Evolutionary conservation across 805 yeast genomes (phyloP).

Genomic region (Trichomonascus vanleenenianus): DNA sequence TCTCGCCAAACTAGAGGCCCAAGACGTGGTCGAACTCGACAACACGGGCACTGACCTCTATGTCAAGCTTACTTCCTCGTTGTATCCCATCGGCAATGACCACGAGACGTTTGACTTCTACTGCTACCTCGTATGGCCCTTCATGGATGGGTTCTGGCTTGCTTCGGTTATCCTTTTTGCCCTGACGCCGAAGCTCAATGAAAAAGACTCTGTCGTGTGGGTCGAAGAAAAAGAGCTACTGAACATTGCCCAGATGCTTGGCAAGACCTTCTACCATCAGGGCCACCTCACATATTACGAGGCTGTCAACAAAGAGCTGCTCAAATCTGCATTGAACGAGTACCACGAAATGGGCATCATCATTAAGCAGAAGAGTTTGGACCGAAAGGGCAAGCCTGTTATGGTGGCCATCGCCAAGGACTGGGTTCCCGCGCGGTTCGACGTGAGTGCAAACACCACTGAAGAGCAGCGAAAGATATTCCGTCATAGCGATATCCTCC

Average conservation of each 20-base stretch:
- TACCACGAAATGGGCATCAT: constrained; percentile 29
- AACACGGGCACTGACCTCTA: constrained; percentile 15
- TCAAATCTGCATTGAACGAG: constrained; percentile 30
- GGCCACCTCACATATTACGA: constrained; percentile 35
- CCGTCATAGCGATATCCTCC: constrained; percentile 14
- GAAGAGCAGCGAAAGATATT: constrained; percentile 5
- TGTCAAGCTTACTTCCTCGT: constrained; percentile 16
- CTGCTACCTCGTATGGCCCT: constrained; percentile 37
- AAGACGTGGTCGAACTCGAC: constrained; percentile 22
- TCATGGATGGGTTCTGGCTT: constrained; percentile 37
- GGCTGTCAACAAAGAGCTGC: constrained; percentile 34
- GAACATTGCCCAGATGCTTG: constrained; percentile 31
- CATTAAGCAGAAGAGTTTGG: constrained; percentile 16
- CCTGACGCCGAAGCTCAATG: constrained; percentile 23
- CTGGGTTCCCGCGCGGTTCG: constrained; percentile 15
- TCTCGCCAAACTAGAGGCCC: constrained; percentile 22
- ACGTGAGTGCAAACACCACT: neutral
- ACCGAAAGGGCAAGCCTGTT: constrained; percentile 9
- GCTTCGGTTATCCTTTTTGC: constrained; percentile 30
- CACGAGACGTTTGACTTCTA: constrained; percentile 33
- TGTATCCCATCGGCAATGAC: constrained; percentile 12
- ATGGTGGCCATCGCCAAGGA: constrained; percentile 19
- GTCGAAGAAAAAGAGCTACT: constrained; percentile 27
- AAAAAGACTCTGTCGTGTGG: constrained; percentile 14
- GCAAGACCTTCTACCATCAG: constrained; percentile 35